Base-by-base conservation (phyloP, 805 yeast species). In the Yarrowia yakushimensis region DNA sequence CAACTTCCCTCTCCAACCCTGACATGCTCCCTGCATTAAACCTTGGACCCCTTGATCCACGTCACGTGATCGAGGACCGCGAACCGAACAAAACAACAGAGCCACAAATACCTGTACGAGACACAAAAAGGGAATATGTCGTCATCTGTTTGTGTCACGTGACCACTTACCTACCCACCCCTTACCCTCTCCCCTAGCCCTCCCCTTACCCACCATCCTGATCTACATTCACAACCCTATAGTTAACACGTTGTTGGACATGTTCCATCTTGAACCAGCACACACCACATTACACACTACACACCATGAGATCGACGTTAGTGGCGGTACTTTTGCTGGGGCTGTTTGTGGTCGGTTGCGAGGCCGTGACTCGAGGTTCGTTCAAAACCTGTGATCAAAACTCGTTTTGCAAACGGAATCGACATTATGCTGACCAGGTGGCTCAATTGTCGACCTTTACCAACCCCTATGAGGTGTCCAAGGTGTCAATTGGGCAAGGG, bases 341-440 rank as follows among this genome's bases (percentile, higher is more conserved):
- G n/a, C 52, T 57, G n/a, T 30, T 57, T 23, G 39, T 33, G 39
- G 42, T 42, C 23, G 8, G 22, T 28, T 11, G 22, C 23, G 52
- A 57, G 54, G 62, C 62, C 11, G 62, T 57, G 17, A 43, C 50
- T 12, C 50, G 52, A 17, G 50, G 52, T 1, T 28, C 52, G 11
- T 87, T 90, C 78, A 88, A 90, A 70, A 82, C 79, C 13, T 92
- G 98, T 73, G 83, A 78, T 6, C 86, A 87, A 69, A 82, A 90
- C 17, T 96, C 97, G 7, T 91, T 92, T 71, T 92, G 98, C 71
- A 74, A 79, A 55, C 80, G 98, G 72, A 89, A 92, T 69, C 77
- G 93, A 62, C 84, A 82, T 63, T 90, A 81, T 70, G 88, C 90
- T 1, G 65, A 70, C 2, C 71, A 77, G 48, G 76, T 82, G 6